phyloP scores from a whole-genome alignment of 495 filamentous ascomycete genomes.

The Podospora appendiculata region DNA sequence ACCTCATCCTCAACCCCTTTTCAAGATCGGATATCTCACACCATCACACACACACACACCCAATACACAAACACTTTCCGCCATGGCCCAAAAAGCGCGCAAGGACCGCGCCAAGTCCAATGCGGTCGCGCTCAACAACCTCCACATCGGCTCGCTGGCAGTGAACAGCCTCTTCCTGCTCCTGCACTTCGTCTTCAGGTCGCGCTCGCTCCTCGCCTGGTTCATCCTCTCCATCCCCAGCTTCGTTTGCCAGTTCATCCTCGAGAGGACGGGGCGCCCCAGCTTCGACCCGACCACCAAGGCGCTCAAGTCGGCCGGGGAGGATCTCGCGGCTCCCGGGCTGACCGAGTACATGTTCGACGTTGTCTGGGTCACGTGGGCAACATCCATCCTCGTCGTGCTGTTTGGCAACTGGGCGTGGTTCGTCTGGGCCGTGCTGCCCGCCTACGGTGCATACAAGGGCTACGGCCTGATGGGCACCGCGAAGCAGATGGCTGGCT shows the following conservation, averaged over 20 bases:
- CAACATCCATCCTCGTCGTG: conserved; percentile 53
- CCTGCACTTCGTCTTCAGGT: conserved; percentile 57
- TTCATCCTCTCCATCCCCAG: conserved; percentile 63
- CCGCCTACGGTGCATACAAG: conserved; percentile 60
- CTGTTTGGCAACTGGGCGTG: conserved; percentile 70
- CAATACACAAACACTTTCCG: neutral
- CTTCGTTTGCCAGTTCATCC: conserved; percentile 68
- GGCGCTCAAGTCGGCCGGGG: conserved; percentile 66
- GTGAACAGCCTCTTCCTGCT: conserved; percentile 69
- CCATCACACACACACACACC: neutral
- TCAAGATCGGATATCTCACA: neutral
- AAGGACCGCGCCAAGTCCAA: conserved; percentile 88
- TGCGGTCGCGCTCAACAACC: conserved; percentile 60
- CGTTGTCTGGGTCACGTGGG: conserved; percentile 86
- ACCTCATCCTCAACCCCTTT: neutral
- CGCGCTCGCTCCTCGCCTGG: conserved; percentile 64
- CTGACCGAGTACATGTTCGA: conserved; percentile 98
- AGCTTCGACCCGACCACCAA: conserved; percentile 53
- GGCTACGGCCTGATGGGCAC: conserved; percentile 60
- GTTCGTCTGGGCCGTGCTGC: conserved; percentile 66
- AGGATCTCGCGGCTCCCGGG: conserved; percentile 81
- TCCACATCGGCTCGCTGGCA: conserved; percentile 63
- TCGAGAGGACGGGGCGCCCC: conserved; percentile 78
- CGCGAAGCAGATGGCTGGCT: conserved; percentile 57
- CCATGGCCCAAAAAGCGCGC: conserved; percentile 79